Base-by-base conservation (phyloP, 2,329 filamentous ascomycete species). In the Xylaria sp. region DNA sequence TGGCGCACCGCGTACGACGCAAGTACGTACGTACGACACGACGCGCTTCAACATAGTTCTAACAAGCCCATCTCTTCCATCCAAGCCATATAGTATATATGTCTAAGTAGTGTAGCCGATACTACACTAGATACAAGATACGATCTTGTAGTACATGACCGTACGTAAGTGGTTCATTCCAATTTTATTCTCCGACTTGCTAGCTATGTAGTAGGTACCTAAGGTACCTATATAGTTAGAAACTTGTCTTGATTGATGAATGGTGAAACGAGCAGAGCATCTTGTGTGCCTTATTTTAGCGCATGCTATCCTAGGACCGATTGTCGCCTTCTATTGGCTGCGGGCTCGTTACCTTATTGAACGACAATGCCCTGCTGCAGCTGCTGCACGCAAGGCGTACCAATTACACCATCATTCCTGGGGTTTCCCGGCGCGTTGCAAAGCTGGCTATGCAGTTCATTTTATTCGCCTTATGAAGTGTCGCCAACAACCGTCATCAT, bases 281-380 rank as follows among this genome's bases (percentile, higher is more conserved):
- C 62, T 54, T 46, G 52, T 55, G 61, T 52, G 43, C 64, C 69
- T 72, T 63, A 68, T 56, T 70, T 36, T 74, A 75, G 74, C 74
- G 69, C 71, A 74, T 73, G 65, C 72, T 59, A 46, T 66, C 57
- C 67, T 61, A 67, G 74, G 74, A 71, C 72, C 61, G 70, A 58
- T 70, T 60, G 56, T 64, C 65, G 33, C 49, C 57, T 64, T 66
- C 66, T 54, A 74, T 75, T 76, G 72, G 74, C 41, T 59, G 18
- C 51, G 31, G 49, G 56, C 62, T 61, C 54, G 61, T 59, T 68
- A 52, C 54, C 58, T 59, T 68, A 52, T 67, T 71, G 58, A 64
- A 70, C 59, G 70, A 70, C 74, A 67, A 72, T 70, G 68, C 68
- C 69, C 66, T 68, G 46, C 52, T 55, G 28, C 52, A n/a, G 71